Evolutionary conservation across 805 yeast genomes (phyloP), one percentile per base, ranked within the genome.

Genomic region (Candida schatavii): DNA sequence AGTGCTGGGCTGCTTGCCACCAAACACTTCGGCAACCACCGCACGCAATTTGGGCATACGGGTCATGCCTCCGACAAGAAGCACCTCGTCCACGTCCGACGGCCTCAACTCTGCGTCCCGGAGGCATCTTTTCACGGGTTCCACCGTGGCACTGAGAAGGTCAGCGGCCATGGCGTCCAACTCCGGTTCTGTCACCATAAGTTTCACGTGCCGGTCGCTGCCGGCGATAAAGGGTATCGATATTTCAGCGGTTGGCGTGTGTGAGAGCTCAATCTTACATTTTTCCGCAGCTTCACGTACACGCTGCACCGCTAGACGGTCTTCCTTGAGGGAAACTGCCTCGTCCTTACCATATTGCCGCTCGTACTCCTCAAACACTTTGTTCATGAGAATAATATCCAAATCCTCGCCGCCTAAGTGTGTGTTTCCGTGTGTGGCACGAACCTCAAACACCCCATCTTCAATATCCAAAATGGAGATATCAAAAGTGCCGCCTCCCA

Each of bases 331-430:
- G 42, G 77, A 65, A 13, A 17, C 21, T 7, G 11, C 18, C 21
- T 31, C 21, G 1, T 69, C 72, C 44, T 80, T 78, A n/a, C n/a
- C n/a, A 22, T 77, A 71, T 50, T 76, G 75, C 41, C 66, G 57
- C 57, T 80, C 66, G 66, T 85, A 83, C 27, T 64, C 65, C 18
- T 77, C 78, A 26, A 84, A 61, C 40, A 85, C 80, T 63, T 80
- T 66, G 30, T 72, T 61, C 50, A 78, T 68, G 17, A 85, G 66
- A 39, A 84, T 69, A 51, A 79, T 81, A 66, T 85, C 95, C 59
- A 85, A 83, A 65, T 85, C 95, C 62, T 85, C 91, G 46, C 95
- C 95, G 52, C 95, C 95, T 51, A 85, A 71, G 65, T 84, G 91
- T 17, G 91, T 84, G 61, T 85, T 84, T 52, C 95, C 95, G 58